phyloP scores from a whole-genome alignment of 1,139 yeast genomes.

The Saccharomyces hybrid region DNA sequence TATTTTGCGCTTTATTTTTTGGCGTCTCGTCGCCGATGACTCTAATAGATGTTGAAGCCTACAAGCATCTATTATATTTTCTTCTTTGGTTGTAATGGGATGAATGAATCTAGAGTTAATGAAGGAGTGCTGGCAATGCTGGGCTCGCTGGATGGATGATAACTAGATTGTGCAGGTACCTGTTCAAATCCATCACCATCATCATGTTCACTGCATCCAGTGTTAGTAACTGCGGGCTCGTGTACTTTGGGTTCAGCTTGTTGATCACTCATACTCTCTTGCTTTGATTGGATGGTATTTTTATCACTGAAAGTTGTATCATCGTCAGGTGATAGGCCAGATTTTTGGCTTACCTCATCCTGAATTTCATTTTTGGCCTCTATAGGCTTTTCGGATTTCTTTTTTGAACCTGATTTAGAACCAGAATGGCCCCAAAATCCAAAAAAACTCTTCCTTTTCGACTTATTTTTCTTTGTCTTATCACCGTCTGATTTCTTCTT shows the following conservation, averaged over 20 bases:
- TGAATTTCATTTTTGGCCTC: neutral
- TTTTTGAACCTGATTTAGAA: neutral
- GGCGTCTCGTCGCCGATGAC: conserved; percentile 1
- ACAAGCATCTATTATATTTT: conserved; percentile 3
- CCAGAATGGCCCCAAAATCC: conserved; percentile 22
- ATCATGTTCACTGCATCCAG: neutral
- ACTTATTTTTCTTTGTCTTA: conserved; percentile 9
- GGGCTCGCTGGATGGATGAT: neutral
- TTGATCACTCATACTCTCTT: neutral
- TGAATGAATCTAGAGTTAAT: conserved; percentile 17
- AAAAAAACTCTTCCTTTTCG: conserved; percentile 16
- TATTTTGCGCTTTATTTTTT: neutral
- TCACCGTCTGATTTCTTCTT: conserved; percentile 11
- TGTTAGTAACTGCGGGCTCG: neutral
- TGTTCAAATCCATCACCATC: conserved; percentile 9
- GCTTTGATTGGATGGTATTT: neutral
- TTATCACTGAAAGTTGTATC: neutral
- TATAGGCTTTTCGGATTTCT: neutral
- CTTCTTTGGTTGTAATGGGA: conserved; percentile 25
- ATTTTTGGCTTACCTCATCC: neutral
- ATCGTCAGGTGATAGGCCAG: neutral
- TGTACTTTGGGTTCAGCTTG: neutral
- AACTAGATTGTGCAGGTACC: neutral
- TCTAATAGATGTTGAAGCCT: neutral
- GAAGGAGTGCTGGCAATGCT: neutral